Evolutionary conservation across 2,329 filamentous ascomycete genomes (phyloP).

Genomic region (Paraconiothyrium sp.): DNA sequence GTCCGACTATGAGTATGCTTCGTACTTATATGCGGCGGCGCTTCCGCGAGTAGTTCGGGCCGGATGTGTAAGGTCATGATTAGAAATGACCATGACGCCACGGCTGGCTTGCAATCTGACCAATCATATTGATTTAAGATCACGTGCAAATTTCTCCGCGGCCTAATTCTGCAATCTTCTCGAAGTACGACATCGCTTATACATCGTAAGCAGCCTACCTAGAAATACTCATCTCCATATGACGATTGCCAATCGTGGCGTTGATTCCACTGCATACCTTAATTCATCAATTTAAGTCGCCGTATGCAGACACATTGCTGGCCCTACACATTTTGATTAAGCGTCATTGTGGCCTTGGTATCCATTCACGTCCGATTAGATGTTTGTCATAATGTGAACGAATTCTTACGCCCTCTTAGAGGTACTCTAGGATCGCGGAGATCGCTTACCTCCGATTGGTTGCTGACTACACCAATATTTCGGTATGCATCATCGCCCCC

Average conservation of each 20-base stretch:
- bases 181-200: neutral
- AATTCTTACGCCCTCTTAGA: too few species aligned
- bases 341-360: neutral
- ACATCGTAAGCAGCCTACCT: constrained; percentile 6
- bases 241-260: neutral
- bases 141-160: neutral
- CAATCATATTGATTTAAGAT: constrained; percentile 6
- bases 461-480: neutral
- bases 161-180: neutral
- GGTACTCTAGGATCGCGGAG: neutral
- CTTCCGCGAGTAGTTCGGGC: constrained; percentile 25
- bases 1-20: neutral
- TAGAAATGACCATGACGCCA: constrained; percentile 19
- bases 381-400: too few species aligned
- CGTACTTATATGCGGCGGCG: constrained; percentile 15
- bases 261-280: neutral
- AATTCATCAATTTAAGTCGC: neutral
- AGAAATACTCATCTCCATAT: constrained; percentile 2
- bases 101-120: neutral
- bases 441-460: constrained; percentile 9
- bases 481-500: constrained; percentile 11
- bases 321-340: neutral
- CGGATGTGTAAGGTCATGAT: constrained; percentile 22
- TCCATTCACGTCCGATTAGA: too few species aligned
- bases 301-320: too few species aligned